These are phyloP conservation scores for Alternaria sp. DNA, from an alignment of 2,329 filamentous ascomycete species.

Conservation along the genomic window DNA sequence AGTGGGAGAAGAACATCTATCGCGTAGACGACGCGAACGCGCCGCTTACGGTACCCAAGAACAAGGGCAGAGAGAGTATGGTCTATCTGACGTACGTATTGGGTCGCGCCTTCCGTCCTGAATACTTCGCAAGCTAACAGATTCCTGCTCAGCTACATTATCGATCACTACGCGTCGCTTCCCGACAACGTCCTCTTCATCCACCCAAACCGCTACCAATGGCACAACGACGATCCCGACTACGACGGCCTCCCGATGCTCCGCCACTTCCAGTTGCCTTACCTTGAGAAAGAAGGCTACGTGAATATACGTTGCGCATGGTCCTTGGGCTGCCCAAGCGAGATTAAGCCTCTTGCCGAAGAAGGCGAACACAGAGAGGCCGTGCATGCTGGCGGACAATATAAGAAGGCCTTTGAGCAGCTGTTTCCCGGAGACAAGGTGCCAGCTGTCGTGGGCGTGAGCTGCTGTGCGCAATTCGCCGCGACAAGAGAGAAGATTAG, in stretches of 20 bases:
- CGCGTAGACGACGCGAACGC: constrained; percentile 53
- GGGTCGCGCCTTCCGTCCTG: neutral
- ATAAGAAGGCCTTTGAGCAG: constrained; percentile 59
- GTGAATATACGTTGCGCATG: constrained; percentile 64
- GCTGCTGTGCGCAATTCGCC: constrained; percentile 66
- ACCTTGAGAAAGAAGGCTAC: constrained; percentile 61
- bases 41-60: constrained; percentile 54
- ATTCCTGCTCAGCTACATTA: constrained; percentile 48
- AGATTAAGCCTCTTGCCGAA: constrained; percentile 58
- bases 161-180: constrained; percentile 52
- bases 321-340: constrained; percentile 61
- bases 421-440: constrained; percentile 55
- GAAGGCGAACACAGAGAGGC: constrained; percentile 53
- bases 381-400: constrained; percentile 60
- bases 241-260: constrained; percentile 62
- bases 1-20: constrained; percentile 55
- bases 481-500: constrained; percentile 59
- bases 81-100: constrained; percentile 57
- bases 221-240: constrained; percentile 63
- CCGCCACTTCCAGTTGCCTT: constrained; percentile 58
- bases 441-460: constrained; percentile 58
- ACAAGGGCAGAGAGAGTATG: constrained; percentile 61
- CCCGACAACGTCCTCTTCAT: constrained; percentile 55
- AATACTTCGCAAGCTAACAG: constrained; percentile 9
- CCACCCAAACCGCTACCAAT: constrained; percentile 55